Evolutionary conservation across 257 asterid species (phyloP), one percentile per base, ranked within the genome.

Genomic region (Osmanthus fragrans): DNA sequence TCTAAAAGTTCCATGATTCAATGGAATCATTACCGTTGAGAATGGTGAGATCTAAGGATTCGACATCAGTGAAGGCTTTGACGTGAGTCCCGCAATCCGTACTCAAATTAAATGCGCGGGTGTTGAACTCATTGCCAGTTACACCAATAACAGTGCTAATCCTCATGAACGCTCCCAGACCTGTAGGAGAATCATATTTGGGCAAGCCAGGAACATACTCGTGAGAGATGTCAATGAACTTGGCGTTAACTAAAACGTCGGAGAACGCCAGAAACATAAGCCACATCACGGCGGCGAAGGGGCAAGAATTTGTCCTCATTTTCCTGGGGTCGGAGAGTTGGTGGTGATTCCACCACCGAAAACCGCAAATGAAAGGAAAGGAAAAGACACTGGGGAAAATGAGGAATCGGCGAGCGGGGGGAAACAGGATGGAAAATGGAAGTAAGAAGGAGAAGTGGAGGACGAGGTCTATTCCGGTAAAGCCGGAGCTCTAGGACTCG

Each of bases 81-180:
- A 39, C 73, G 8, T 72, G 82, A 4, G 77, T 72, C 25, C 82
- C 82, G 19, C 73, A 45, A 67, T 76, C 74, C 34, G 74, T 66
- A 30, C 68, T 3, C 54, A 76, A 54, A 16, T 10, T 47, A n/a
- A 76, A 67, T 0, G 10, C 3, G 0, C 36, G 71, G 29, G 25
- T 15, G 58, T 76, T 76, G 25, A 37, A 32, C 1, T n/a, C 7
- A 3, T 47, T 3, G 9, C 69, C 69, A 10, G 0, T 3, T 8
- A 10, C 5, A 8, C 29, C 18, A 15, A 76, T 30, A 45, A 32
- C 27, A 7, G 47, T 67, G 40, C 25, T 25, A 45, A n/a, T 49
- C 36, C 2, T 76, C 27, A 33, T 47, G 54, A 67, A 76, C 25
- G 16, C 32, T 5, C 80, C 80, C 25, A 76, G 10, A 16, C 80